phyloP scores from a whole-genome alignment of 768 basidiomycete genomes.

The Xerocomus potaroensis region DNA sequence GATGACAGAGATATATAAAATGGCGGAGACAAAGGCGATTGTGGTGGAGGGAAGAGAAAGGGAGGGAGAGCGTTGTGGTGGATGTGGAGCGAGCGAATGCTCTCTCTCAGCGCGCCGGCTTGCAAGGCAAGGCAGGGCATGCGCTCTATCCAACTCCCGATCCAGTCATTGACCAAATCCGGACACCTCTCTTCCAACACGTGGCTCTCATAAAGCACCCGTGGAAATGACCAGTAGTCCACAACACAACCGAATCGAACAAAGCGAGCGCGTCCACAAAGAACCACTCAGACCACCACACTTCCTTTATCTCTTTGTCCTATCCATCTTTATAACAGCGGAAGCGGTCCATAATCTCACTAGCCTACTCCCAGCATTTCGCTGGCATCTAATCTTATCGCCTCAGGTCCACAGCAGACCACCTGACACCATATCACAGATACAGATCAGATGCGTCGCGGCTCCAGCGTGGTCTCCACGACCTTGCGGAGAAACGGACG shows the following conservation, averaged over 20 bases:
- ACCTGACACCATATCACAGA: slow-evolving; percentile 15
- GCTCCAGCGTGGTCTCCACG: slow-evolving; percentile 28
- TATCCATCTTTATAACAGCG: not conserved
- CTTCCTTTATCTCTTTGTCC: slow-evolving; percentile 7
- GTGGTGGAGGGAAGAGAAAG: slow-evolving; percentile 8
- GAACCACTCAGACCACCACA: not conserved
- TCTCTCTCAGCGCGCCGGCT: slow-evolving; percentile 28
- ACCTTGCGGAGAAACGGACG: slow-evolving; percentile 20
- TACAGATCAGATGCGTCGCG: slow-evolving; percentile 23
- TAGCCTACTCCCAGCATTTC: slow-evolving; percentile 8
- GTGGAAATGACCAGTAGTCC: not conserved
- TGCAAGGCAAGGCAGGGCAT: slow-evolving; percentile 33
- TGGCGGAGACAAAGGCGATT: slow-evolving; percentile 6
- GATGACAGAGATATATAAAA: slow-evolving; percentile 3
- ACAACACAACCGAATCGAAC: no score
- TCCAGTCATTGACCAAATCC: slow-evolving; percentile 19
- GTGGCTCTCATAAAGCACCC: slow-evolving; percentile 20
- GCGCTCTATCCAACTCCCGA: slow-evolving; percentile 29
- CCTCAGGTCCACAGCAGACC: slow-evolving; percentile 4
- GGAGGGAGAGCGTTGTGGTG: slow-evolving; percentile 18
- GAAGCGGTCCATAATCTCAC: not conserved
- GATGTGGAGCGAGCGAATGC: slow-evolving; percentile 16
- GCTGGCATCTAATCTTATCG: slow-evolving; percentile 31
- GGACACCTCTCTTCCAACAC: slow-evolving; percentile 27
- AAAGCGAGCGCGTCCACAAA: not conserved